Evolutionary conservation across 306 rosid genomes (phyloP).

Genomic region (Macrotyloma uniflorum): DNA sequence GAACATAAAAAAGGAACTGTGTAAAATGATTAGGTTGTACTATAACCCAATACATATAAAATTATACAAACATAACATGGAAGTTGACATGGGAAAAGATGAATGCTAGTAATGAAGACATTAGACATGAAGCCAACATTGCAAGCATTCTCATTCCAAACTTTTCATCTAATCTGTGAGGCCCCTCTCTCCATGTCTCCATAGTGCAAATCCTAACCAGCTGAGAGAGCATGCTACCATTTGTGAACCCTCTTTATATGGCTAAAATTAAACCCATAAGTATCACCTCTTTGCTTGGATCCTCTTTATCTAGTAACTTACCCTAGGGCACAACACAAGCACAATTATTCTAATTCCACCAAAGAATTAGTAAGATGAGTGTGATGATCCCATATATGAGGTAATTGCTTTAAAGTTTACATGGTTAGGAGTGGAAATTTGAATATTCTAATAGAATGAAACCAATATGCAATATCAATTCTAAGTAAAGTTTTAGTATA

Average conservation of each 20-base stretch:
- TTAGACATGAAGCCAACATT: not conserved
- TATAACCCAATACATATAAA: too few species aligned
- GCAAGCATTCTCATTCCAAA: not conserved
- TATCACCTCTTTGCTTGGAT: not conserved
- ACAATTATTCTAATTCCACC: constrained; percentile 27
- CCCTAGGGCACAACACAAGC: not conserved
- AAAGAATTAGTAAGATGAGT: constrained; percentile 2
- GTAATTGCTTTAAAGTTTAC: too few species aligned
- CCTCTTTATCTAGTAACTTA: constrained; percentile 8
- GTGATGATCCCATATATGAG: constrained; percentile 4
- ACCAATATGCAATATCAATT: too few species aligned
- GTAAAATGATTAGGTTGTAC: too few species aligned
- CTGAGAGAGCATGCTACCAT: not conserved
- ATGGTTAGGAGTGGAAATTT: too few species aligned
- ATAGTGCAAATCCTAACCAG: not conserved
- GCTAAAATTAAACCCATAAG: not conserved
- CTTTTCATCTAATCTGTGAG: not conserved
- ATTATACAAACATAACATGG: not conserved
- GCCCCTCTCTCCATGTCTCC: constrained; percentile 15
- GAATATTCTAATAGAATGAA: too few species aligned
- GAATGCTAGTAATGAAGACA: not conserved
- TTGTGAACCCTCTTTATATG: constrained; percentile 3
- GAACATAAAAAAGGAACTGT: too few species aligned
- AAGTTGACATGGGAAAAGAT: not conserved
- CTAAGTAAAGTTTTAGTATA: too few species aligned